phyloP scores from a whole-genome alignment of 1,139 yeast species.

The Pichia sp. region DNA sequence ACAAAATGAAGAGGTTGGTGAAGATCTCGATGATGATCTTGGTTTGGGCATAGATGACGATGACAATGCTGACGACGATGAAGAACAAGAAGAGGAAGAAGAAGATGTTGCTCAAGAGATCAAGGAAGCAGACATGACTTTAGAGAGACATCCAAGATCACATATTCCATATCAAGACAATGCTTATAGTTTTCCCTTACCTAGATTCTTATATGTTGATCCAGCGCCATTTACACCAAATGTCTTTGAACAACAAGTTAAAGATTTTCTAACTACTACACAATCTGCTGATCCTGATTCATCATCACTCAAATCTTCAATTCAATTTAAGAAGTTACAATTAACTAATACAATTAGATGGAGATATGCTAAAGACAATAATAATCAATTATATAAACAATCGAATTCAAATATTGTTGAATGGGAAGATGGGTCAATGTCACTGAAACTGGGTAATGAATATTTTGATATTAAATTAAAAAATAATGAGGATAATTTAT shows the following conservation, averaged over 20 bases:
- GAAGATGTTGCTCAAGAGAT: slow-evolving; percentile 35
- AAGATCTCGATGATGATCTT: slow-evolving; percentile 11
- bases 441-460: slow-evolving; percentile 82
- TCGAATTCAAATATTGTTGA: slow-evolving; percentile 84
- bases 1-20: slow-evolving; percentile 6
- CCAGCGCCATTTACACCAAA: slow-evolving; percentile 84
- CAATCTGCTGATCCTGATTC: slow-evolving; percentile 26
- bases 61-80: not conserved
- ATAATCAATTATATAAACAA: slow-evolving; percentile 67
- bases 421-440: slow-evolving; percentile 90
- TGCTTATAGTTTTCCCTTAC: slow-evolving; percentile 60
- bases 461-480: slow-evolving; percentile 69
- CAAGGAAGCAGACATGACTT: slow-evolving; percentile 51
- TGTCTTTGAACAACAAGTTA: slow-evolving; percentile 40
- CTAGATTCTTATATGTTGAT: slow-evolving; percentile 75
- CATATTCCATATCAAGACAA: slow-evolving; percentile 35
- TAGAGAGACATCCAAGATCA: slow-evolving; percentile 68
- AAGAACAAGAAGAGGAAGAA: slow-evolving; percentile 31
- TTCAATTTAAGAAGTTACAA: slow-evolving; percentile 42
- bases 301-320: slow-evolving; percentile 38
- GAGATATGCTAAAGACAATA: slow-evolving; percentile 70
- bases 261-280: slow-evolving; percentile 14
- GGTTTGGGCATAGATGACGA: slow-evolving; percentile 13
- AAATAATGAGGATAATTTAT: slow-evolving; percentile 64
- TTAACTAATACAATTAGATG: slow-evolving; percentile 78